These are phyloP conservation scores for Pseudozyma pruni DNA, from an alignment of 1,284 basidiomycete genomes.

Conservation along the genomic window DNA sequence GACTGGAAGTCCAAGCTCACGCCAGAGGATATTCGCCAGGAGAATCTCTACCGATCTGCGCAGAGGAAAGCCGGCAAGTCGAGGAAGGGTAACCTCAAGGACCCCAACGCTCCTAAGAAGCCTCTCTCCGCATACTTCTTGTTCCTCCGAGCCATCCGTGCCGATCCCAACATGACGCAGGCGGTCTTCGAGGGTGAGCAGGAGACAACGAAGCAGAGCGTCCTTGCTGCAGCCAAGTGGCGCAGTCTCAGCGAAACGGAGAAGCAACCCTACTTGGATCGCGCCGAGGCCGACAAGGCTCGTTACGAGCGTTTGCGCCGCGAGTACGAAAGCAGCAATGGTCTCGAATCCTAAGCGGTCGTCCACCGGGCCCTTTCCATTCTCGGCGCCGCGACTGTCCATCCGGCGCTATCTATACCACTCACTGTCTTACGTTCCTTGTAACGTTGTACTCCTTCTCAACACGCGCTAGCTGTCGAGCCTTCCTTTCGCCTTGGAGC, in stretches of 20 bases:
- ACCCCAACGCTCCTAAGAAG: slow-evolving; percentile 95
- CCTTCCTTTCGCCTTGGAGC: no score
- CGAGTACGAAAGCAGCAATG: slow-evolving; percentile 55
- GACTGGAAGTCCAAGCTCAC: slow-evolving; percentile 89
- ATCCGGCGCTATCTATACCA: no score
- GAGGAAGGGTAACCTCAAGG: slow-evolving; percentile 92
- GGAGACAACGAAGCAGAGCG: slow-evolving; percentile 93
- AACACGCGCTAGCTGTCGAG: no score
- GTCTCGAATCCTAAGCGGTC: slow-evolving; percentile 24
- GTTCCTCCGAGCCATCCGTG: slow-evolving; percentile 77
- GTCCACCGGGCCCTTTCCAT: neutral
- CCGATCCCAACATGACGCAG: slow-evolving; percentile 65
- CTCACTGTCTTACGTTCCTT: no score
- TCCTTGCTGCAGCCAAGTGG: slow-evolving; percentile 91
- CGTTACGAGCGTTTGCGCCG: slow-evolving; percentile 59
- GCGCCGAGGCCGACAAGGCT: slow-evolving; percentile 61
- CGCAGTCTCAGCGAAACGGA: slow-evolving; percentile 88
- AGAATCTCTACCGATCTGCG: slow-evolving; percentile 89
- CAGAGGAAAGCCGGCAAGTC: slow-evolving; percentile 94
- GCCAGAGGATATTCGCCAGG: slow-evolving; percentile 91
- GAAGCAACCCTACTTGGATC: slow-evolving; percentile 70
- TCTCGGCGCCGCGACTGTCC: neutral
- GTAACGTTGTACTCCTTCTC: no score
- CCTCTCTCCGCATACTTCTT: slow-evolving; percentile 93
- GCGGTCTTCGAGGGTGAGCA: slow-evolving; percentile 91